A percentile compares a stretch with the other conserved stretches of the same genome.
Conservation (phyloP, 805 yeast genomes). For the Metschnikowia kofuensis region DNA sequence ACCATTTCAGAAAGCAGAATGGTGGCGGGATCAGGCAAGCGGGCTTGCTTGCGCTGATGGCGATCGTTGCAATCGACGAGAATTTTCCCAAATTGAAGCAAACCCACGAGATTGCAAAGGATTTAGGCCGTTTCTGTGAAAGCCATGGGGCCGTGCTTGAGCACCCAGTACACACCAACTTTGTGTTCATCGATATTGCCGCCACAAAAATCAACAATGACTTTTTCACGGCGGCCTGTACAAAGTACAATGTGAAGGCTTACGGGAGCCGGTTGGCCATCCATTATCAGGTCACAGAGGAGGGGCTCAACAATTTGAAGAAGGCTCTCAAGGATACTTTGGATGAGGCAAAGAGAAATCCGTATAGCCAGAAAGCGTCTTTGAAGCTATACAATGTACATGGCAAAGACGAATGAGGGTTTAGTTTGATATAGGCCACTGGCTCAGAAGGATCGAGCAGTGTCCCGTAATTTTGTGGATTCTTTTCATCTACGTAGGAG, state of each 20-base stretch:
- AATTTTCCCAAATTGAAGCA: slow-evolving; percentile 29
- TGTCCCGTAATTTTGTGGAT: no score
- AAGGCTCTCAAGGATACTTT: slow-evolving; percentile 15
- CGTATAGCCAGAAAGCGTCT: slow-evolving; percentile 8
- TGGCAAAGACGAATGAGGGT: slow-evolving; percentile 1
- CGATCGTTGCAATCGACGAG: slow-evolving; percentile 39
- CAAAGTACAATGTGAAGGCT: slow-evolving; percentile 18
- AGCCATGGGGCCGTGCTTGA: slow-evolving; percentile 28
- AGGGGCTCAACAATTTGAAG: slow-evolving; percentile 28
- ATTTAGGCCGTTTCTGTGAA: slow-evolving; percentile 31
- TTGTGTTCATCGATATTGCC: slow-evolving; percentile 37
- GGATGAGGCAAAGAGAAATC: slow-evolving; percentile 17
- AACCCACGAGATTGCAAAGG: slow-evolving; percentile 35
- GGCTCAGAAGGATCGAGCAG: no score
- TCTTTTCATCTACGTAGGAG: no score
- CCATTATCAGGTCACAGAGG: slow-evolving; percentile 34
- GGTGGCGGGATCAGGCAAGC: slow-evolving; percentile 46
- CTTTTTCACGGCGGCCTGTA: slow-evolving; percentile 20
- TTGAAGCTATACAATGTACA: slow-evolving; percentile 11
- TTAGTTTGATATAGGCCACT: neutral
- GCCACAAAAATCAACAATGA: slow-evolving; percentile 29
- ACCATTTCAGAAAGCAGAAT: slow-evolving; percentile 42
- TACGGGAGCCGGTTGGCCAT: slow-evolving; percentile 26
- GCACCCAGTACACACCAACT: slow-evolving; percentile 40
- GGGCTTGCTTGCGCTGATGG: slow-evolving; percentile 42